Conservation (phyloP, 2,329 filamentous ascomycete species). For the Chaetoscypha palmicola region DNA sequence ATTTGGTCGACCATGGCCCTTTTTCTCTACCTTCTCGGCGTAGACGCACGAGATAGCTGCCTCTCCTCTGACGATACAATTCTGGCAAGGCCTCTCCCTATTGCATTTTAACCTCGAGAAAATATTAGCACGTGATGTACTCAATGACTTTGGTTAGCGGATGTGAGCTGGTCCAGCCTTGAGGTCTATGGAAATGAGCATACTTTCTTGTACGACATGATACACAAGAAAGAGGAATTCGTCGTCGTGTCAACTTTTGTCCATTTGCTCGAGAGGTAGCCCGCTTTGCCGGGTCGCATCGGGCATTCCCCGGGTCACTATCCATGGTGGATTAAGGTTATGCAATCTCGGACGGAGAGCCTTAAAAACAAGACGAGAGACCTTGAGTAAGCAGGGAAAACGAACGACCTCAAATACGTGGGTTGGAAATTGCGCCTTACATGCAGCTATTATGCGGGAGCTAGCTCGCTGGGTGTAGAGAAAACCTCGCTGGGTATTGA, state of each 20-base stretch:
- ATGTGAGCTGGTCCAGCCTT: too few species aligned
- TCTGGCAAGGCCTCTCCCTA: conserved; percentile 79
- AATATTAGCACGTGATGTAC: conserved; percentile 23
- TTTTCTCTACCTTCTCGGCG: conserved; percentile 45
- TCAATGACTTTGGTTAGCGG: too few species aligned
- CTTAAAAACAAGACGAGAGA: too few species aligned
- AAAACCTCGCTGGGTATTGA: too few species aligned
- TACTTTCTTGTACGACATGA: conserved; percentile 21
- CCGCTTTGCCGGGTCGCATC: conserved; percentile 3
- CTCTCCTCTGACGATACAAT: conserved; percentile 81
- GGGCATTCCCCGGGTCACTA: not conserved
- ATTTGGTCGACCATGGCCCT: conserved; percentile 28
- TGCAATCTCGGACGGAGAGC: too few species aligned
- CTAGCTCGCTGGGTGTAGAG: too few species aligned
- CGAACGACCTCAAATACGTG: too few species aligned
- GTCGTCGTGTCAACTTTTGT: conserved; percentile 13
- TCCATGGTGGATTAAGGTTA: too few species aligned
- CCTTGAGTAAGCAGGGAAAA: too few species aligned
- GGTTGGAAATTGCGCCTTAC: too few species aligned
- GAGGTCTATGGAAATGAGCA: not conserved
- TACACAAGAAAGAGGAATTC: conserved; percentile 20
- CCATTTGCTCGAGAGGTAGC: conserved; percentile 11
- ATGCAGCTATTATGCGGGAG: too few species aligned
- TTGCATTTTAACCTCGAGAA: conserved; percentile 72
- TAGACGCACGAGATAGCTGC: conserved; percentile 82